These are phyloP conservation scores for Panicum miliaceum DNA, from an alignment of 176 grass and related monocot genomes.

Conservation along the genomic window DNA sequence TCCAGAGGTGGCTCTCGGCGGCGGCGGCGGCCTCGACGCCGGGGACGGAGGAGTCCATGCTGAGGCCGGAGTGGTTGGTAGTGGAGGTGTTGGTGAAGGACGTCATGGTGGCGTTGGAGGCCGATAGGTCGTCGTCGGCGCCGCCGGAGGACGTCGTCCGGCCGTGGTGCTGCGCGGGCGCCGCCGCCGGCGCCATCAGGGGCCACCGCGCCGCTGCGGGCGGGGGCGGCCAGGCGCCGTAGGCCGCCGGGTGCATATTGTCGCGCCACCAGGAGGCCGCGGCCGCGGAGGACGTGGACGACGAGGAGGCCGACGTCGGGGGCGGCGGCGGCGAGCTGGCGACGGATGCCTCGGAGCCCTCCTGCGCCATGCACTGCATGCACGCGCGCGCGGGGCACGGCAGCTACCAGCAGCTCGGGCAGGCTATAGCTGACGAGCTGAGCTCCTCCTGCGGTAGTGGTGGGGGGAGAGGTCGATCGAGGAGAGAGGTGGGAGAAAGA, in stretches of 20 bases:
- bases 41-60: slow-evolving; percentile 60
- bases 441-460: neutral
- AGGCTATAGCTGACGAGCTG: neutral
- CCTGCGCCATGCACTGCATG: slow-evolving; percentile 73
- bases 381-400: neutral
- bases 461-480: neutral
- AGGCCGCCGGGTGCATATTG: slow-evolving; percentile 52
- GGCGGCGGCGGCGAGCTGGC: slow-evolving; percentile 64
- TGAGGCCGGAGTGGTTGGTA: slow-evolving; percentile 64
- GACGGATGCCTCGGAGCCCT: slow-evolving; percentile 77
- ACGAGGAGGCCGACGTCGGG: slow-evolving; percentile 5
- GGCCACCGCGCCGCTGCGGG: slow-evolving; percentile 47
- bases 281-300: slow-evolving; percentile 31
- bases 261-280: slow-evolving; percentile 60
- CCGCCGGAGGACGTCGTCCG: slow-evolving; percentile 27
- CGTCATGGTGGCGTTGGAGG: slow-evolving; percentile 56
- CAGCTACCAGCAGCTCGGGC: neutral
- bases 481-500: neutral
- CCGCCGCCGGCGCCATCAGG: neutral
- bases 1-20: slow-evolving; percentile 85
- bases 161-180: neutral
- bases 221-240: slow-evolving; percentile 38
- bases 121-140: slow-evolving; percentile 52
- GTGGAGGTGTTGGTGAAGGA: slow-evolving; percentile 61
- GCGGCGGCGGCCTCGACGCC: slow-evolving; percentile 23